Percentiles rank a stretch among this genome's conserved stretches.
These are phyloP conservation scores for Chrysanthemum seticuspe DNA, from an alignment of 129 eudicot species.

Conservation along the genomic window DNA sequence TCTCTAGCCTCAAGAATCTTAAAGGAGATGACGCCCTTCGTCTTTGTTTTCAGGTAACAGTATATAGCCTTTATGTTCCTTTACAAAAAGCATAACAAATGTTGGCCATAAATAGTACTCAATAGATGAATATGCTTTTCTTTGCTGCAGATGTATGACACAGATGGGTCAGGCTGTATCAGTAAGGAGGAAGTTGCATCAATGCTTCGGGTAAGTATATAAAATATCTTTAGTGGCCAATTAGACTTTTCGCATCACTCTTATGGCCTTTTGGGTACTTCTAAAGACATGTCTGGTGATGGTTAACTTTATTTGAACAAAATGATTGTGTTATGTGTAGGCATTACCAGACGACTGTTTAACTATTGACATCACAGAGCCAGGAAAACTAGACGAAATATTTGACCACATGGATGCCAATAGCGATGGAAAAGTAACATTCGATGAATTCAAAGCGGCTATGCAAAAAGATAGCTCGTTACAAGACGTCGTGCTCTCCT, in stretches of 20 bases:
- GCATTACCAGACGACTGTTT: conserved; percentile 82
- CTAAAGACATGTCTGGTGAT: not conserved
- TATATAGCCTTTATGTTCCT: not conserved
- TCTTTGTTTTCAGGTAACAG: conserved; percentile 70
- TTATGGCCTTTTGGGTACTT: not conserved
- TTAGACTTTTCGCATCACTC: not conserved
- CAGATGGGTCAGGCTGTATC: conserved; percentile 82
- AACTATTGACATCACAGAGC: conserved; percentile 70
- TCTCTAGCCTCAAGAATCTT: conserved; percentile 71
- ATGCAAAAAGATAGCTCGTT: conserved; percentile 78
- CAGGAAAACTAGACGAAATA: conserved; percentile 79
- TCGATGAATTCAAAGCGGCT: conserved; percentile 80
- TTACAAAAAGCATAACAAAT: not conserved
- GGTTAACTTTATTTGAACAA: not conserved
- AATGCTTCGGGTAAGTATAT: conserved; percentile 60
- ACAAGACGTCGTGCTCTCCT: conserved; percentile 77
- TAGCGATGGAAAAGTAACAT: conserved; percentile 75
- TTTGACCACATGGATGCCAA: conserved; percentile 87
- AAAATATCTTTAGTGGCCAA: not conserved
- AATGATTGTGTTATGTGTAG: conserved; percentile 28
- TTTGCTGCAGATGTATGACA: conserved; percentile 68
- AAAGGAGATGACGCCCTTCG: conserved; percentile 81
- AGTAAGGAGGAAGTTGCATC: conserved; percentile 88
- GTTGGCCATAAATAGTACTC: not conserved
- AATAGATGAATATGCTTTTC: not conserved